Evolutionary conservation across 805 yeast genomes (phyloP), one percentile per base, ranked within the genome.

Genomic region (Wickerhamiella cacticola): DNA sequence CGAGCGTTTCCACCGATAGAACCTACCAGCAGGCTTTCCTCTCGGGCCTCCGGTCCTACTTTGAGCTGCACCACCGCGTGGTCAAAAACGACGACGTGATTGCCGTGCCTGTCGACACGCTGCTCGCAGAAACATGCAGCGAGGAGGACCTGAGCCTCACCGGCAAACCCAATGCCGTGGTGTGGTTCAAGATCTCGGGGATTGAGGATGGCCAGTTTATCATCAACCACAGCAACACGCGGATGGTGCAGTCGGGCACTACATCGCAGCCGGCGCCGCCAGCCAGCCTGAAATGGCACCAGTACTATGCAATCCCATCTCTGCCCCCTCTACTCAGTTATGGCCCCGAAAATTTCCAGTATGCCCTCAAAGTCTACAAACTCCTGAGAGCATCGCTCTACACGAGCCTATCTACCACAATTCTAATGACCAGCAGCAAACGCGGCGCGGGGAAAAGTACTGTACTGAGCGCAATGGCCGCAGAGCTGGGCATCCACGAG

Each of bases 371-470:
- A 41, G 61, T 86, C 18, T 56, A 67, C 8, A 76, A 76, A 46
- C 69, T 82, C 19, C 58, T 87, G 2, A 61, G 63, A 15, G 77
- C 94, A 0, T 68, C 63, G 56, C 48, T 53, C 25, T 66, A 61
- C 15, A 59, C 68, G 1, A 62, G 68, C 1, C 57, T 84, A 28
- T 72, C 71, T 42, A 79, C 94, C 0, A 72, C 85, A 0, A 65
- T 87, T 0, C 59, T 87, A 22, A 60, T 92, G 19, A 75, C 73
- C 45, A 84, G 96, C 3, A 66, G 77, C 56, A 73, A 78, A 25
- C 68, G 94, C 46, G 86, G 82, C 7, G 76, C 83, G 5, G 98
- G 98, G 0, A 89, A 89, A 58, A 60, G 82, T 0, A 76, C 80
- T 0, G 57, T 83, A 21, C 75, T 85, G 0, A 62, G 71, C 45